Evolutionary conservation across 2,329 filamentous ascomycete species (phyloP), one percentile per base, ranked within the genome.

Genomic region (Nigrospora oryzae): DNA sequence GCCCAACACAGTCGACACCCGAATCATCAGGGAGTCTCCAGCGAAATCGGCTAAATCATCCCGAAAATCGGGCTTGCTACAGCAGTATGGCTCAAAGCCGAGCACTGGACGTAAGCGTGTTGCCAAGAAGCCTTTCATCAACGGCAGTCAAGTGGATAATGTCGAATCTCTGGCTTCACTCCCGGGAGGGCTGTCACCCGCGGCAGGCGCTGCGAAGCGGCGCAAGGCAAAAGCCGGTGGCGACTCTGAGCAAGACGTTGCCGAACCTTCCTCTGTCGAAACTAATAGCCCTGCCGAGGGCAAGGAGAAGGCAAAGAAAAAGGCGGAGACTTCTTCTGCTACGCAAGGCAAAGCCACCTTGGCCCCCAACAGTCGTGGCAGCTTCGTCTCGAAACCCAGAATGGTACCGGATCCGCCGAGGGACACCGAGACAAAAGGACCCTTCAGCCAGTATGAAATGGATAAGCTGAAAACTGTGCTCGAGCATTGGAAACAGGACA

Each of bases 401-500:
- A 48, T 15, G 34, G 46, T 13, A 13, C 31, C 36, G 13, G 39
- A 49, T 14, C 47, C 47, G 3, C n/a, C 2, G 7, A 39, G 36
- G 14, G 42, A 47, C 10, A 41, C 48, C 11, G 44, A 54, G 4
- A 28, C 47, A 14, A 56, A 46, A 28, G 71, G 73, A 10, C 56
- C 64, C 10, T 77, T 76, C 46, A 67, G 56, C 8, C 63, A 65
- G 0, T 60, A 62, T 4, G 73, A 77, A 49, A 55, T 73, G 11
- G 56, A 56, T 1, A 61, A 61, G 40, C 64, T 77, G 28, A 59
- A 58, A 0, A 56, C 56, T 35, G 64, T 65, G 2, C 63, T 79
- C 1, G 65, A 73, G 41, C 52, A 52, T 1, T 79, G 71, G 57
- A 61, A 69, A 37, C 59, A 64, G 0, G 62, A 70, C 11, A 54